Evolutionary conservation across 2,329 filamentous ascomycete species (phyloP).

Genomic region (Rhytidhysteron rufulum): DNA sequence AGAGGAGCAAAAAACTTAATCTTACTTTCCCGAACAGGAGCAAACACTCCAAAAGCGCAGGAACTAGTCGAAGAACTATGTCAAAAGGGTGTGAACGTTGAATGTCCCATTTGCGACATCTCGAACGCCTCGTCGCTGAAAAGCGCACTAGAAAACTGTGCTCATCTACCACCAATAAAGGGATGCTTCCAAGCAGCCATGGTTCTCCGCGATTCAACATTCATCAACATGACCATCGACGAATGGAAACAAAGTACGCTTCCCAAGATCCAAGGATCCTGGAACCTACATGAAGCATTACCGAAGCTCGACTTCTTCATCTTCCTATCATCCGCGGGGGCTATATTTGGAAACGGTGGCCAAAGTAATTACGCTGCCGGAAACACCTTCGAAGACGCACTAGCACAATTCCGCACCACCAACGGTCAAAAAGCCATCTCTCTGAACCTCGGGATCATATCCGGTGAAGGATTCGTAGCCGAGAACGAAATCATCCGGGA

Average conservation of each 20-base stretch:
- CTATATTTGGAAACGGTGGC: slow-evolving; percentile 48
- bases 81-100: slow-evolving; percentile 1
- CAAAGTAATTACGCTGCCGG: slow-evolving; percentile 43
- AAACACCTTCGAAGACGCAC: slow-evolving; percentile 11
- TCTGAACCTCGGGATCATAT: slow-evolving; percentile 5
- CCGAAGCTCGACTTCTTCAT: slow-evolving; percentile 46
- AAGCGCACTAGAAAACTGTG: not conserved
- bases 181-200: slow-evolving; percentile 9
- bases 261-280: slow-evolving; percentile 53
- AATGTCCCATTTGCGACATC: not conserved
- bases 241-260: slow-evolving; percentile 46
- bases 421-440: not conserved
- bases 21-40: slow-evolving; percentile 23
- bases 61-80: slow-evolving; percentile 8
- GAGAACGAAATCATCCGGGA: slow-evolving; percentile 1
- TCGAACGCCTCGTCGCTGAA: not conserved
- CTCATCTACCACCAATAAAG: slow-evolving; percentile 9
- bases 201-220: slow-evolving; percentile 3
- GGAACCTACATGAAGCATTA: slow-evolving; percentile 38
- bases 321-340: slow-evolving; percentile 46
- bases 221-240: slow-evolving; percentile 43
- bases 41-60: slow-evolving; percentile 14
- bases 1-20: slow-evolving; percentile 14
- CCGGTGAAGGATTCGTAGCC: slow-evolving; percentile 2
- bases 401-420: slow-evolving; percentile 4